These are phyloP conservation scores for Iris pallida DNA, from an alignment of 116 monocot species.

Conservation along the genomic window DNA sequence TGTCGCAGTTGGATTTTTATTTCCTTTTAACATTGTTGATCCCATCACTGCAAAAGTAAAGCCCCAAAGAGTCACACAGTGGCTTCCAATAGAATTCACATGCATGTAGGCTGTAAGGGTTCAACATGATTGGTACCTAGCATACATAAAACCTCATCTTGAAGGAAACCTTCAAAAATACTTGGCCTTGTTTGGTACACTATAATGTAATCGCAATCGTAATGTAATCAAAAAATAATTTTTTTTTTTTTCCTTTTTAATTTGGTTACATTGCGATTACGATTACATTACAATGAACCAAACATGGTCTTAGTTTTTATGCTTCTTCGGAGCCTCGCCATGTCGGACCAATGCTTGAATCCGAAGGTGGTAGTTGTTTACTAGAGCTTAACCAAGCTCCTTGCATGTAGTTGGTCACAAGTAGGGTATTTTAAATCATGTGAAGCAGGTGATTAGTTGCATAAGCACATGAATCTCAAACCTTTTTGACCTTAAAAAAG, in stretches of 20 bases:
- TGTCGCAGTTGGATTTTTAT: slow-evolving; percentile 14
- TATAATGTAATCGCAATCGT: neutral
- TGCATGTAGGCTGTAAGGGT: too few species aligned
- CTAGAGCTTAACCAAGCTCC: neutral
- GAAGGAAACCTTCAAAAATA: too few species aligned
- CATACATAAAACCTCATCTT: too few species aligned
- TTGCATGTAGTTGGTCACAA: neutral
- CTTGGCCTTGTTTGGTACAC: neutral
- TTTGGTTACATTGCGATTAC: neutral
- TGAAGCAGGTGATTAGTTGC: neutral
- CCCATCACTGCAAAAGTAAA: neutral
- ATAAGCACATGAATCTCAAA: neutral
- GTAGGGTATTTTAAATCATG: neutral
- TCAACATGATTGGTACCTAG: too few species aligned
- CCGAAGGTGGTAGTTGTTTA: neutral
- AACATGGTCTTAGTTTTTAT: neutral
- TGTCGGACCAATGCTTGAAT: neutral
- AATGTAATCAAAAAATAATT: neutral
- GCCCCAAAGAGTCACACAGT: too few species aligned
- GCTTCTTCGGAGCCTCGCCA: neutral
- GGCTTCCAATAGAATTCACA: too few species aligned
- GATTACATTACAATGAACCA: neutral
- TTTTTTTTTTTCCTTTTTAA: too few species aligned
- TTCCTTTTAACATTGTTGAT: neutral
- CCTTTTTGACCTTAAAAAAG: neutral